A percentile compares a stretch with the other conserved stretches of the same genome.
Evolutionary conservation across 2,329 filamentous ascomycete genomes (phyloP).

Genomic region (Phaeoacremonium minimum): DNA sequence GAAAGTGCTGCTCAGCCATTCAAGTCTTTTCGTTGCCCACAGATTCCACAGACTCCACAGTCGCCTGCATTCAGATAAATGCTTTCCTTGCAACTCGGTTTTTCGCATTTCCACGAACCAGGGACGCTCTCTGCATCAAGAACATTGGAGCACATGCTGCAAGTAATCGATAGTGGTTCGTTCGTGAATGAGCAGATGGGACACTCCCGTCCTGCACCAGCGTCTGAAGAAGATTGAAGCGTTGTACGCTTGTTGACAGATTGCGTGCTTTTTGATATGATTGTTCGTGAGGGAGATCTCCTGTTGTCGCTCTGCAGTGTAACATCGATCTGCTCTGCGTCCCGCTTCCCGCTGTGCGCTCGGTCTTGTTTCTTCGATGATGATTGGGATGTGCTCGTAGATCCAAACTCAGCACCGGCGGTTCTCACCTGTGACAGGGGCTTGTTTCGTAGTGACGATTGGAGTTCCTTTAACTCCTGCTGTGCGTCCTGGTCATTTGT

Average conservation of each 20-base stretch:
- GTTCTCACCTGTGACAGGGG: too few species aligned
- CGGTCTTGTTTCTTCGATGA: constrained; percentile 3
- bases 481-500: constrained; percentile 49
- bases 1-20: constrained; percentile 1
- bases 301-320: too few species aligned
- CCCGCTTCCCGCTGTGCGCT: too few species aligned
- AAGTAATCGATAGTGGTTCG: constrained; percentile 48
- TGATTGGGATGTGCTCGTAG: too few species aligned
- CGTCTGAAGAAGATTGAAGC: constrained; percentile 1
- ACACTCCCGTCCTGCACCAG: constrained; percentile 34
- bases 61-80: constrained; percentile 67
- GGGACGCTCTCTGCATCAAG: constrained; percentile 49
- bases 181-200: constrained; percentile 68
- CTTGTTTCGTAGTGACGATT: constrained; percentile 27
- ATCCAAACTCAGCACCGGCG: too few species aligned
- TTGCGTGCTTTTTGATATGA: too few species aligned
- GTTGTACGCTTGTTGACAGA: too few species aligned
- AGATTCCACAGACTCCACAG: constrained; percentile 66
- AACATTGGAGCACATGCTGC: constrained; percentile 67
- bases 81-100: constrained; percentile 47
- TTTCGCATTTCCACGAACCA: constrained; percentile 61
- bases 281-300: too few species aligned
- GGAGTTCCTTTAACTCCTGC: constrained; percentile 66
- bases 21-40: constrained; percentile 40
- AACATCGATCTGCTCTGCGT: too few species aligned